Evolutionary conservation across 2,329 filamentous ascomycete species (phyloP).

Genomic region (Elsinoe batatas): DNA sequence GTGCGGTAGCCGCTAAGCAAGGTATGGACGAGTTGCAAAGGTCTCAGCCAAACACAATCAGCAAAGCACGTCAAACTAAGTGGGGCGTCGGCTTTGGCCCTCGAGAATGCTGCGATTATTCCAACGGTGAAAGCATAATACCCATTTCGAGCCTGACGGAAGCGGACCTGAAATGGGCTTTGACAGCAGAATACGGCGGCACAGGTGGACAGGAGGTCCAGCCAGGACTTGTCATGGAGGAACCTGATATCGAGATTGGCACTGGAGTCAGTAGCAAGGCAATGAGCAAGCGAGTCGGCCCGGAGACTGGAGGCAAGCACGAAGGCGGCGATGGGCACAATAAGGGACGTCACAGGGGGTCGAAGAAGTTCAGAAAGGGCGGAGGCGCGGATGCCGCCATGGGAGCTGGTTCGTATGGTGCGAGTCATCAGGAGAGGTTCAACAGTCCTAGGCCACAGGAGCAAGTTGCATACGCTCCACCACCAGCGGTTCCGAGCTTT

Average conservation of each 20-base stretch:
- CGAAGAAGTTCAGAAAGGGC: slow-evolving; percentile 14
- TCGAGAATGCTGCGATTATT: slow-evolving; percentile 93
- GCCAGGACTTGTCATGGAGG: slow-evolving; percentile 79
- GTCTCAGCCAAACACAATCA: slow-evolving; percentile 59
- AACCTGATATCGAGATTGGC: slow-evolving; percentile 97
- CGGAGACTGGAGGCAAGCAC: slow-evolving; percentile 24
- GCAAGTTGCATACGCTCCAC: slow-evolving; percentile 30
- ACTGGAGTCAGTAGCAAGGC: slow-evolving; percentile 89
- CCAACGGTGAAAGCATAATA: slow-evolving; percentile 83
- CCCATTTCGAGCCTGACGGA: slow-evolving; percentile 89
- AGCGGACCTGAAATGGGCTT: slow-evolving; percentile 93
- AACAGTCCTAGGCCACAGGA: slow-evolving; percentile 22
- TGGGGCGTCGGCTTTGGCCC: slow-evolving; percentile 98
- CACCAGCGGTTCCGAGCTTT: slow-evolving; percentile 32
- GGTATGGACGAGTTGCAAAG: slow-evolving; percentile 91
- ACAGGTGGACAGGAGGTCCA: slow-evolving; percentile 77
- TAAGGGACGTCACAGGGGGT: slow-evolving; percentile 12
- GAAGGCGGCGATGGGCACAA: slow-evolving; percentile 23
- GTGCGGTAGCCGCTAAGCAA: slow-evolving; percentile 73
- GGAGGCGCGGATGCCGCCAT: slow-evolving; percentile 17
- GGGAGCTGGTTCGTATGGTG: slow-evolving; percentile 20
- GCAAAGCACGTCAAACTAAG: slow-evolving; percentile 62
- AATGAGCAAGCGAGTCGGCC: slow-evolving; percentile 29
- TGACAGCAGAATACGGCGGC: slow-evolving; percentile 86
- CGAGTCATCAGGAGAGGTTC: slow-evolving; percentile 14